Evolutionary conservation across 495 filamentous ascomycete genomes (phyloP), one percentile per base, ranked within the genome.

Genomic region (Hypomontagnella monticulosa): DNA sequence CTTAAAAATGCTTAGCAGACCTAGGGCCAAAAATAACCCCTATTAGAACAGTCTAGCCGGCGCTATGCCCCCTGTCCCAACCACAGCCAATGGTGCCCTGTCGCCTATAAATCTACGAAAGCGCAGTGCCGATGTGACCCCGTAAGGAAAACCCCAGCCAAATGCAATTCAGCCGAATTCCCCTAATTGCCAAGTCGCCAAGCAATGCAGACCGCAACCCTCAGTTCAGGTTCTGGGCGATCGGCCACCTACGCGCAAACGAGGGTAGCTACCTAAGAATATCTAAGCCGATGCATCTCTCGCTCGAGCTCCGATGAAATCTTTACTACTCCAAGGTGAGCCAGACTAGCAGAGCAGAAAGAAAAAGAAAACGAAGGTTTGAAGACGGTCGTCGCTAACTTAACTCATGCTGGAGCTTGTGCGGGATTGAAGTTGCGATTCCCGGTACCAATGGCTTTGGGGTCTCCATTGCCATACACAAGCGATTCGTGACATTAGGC

Each of bases 131-230:
- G 42, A 56, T 61, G 63, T 37, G 53, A 59, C 53, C 49, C 27
- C 7, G 19, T 20, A 41, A 15, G 3, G 20, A 3, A 30, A 1
- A 1, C 44, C 49, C 51, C 19, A 19, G 38, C 32, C 27, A 47
- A 44, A 53, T 57, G 12, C 50, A 63, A 64, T 71, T 73, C 60
- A 71, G 67, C 67, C 67, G 51, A 59, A 61, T 57, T 55, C 63
- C 43, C 48, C 52, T 67, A 65, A 71, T 70, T 72, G 70, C 67
- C 67, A 67, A 72, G 64, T 9, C 59, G 36, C 54, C 41, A 46
- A 37, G 23, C 27, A 16, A 16, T 41, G 46, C 18, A 27, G 30
- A 40, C 50, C 62, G 38, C 20, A 12, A 53, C 49, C 20, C 42
- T 16, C 32, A 53, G 30, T 36, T 48, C 42, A 20, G 33, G 44